phyloP scores from a whole-genome alignment of 1,284 basidiomycete genomes.

The Mycena sp. region DNA sequence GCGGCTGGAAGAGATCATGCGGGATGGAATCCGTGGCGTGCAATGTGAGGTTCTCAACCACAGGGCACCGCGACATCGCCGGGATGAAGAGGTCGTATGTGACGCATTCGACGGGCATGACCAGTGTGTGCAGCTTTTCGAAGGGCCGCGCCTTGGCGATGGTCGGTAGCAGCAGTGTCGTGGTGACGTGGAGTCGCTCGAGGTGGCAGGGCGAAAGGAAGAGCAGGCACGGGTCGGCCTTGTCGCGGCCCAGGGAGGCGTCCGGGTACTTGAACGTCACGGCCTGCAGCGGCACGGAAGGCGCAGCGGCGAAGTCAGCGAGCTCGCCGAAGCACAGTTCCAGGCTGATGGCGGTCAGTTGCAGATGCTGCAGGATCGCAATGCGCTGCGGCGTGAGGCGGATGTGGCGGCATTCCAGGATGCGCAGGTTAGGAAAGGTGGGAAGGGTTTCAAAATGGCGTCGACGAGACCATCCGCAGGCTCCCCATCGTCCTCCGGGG shows the following conservation, averaged over 20 bases:
- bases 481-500: neutral
- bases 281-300: neutral
- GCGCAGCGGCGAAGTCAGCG: neutral
- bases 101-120: conserved; percentile 6
- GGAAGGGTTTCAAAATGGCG: conserved; percentile 10
- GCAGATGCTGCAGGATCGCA: neutral
- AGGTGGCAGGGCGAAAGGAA: conserved; percentile 10
- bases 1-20: neutral
- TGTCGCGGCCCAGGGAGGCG: neutral
- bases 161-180: neutral
- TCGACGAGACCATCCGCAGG: conserved; percentile 11
- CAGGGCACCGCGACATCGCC: conserved; percentile 10
- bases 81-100: neutral
- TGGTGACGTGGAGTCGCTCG: conserved; percentile 10
- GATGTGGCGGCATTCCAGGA: conserved; percentile 12
- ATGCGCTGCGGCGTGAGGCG: conserved; percentile 11
- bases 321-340: conserved; percentile 15
- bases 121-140: neutral
- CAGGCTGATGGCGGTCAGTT: neutral
- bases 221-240: neutral
- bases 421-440: neutral
- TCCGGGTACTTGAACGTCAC: conserved; percentile 13
- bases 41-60: conserved; percentile 1
- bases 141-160: neutral
- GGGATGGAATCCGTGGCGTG: neutral